A percentile compares a stretch with the other conserved stretches of the same genome.
Evolutionary conservation across 257 asterid species (phyloP).

Genomic region (Scutellaria galericulata): DNA sequence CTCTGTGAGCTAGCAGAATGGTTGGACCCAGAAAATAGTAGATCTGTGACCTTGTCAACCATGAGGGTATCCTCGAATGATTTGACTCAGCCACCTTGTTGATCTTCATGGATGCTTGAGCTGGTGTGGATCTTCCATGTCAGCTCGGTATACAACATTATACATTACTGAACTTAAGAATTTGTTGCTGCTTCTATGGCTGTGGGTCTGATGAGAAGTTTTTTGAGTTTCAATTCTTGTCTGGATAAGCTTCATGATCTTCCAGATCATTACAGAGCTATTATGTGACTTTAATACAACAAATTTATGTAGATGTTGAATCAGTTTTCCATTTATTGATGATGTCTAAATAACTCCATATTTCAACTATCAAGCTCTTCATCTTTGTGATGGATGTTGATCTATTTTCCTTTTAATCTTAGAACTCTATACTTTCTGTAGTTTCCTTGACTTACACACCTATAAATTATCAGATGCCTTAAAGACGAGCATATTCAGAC

Average conservation of each 20-base stretch:
- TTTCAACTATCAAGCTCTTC: neutral
- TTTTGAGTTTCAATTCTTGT: neutral
- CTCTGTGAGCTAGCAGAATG: too few species aligned
- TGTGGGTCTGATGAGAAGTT: constrained; percentile 1
- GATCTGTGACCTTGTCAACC: neutral
- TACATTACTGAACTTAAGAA: too few species aligned
- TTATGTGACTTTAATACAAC: neutral
- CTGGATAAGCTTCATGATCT: neutral
- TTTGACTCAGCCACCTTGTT: too few species aligned
- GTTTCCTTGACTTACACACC: constrained; percentile 32
- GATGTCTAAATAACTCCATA: neutral
- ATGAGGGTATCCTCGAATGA: too few species aligned
- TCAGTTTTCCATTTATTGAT: neutral
- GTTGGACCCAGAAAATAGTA: too few species aligned
- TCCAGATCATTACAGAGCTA: neutral
- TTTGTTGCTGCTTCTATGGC: neutral
- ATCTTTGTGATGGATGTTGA: constrained; percentile 9
- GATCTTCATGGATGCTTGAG: too few species aligned
- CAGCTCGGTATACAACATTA: too few species aligned
- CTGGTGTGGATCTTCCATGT: too few species aligned
- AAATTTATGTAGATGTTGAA: neutral
- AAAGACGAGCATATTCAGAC: constrained; percentile 65
- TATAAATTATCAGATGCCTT: constrained; percentile 56
- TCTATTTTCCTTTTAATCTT: constrained; percentile 17
- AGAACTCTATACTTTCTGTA: constrained; percentile 7